Conservation (phyloP, 345 rosid species). For the Dipteronia sinensis region DNA sequence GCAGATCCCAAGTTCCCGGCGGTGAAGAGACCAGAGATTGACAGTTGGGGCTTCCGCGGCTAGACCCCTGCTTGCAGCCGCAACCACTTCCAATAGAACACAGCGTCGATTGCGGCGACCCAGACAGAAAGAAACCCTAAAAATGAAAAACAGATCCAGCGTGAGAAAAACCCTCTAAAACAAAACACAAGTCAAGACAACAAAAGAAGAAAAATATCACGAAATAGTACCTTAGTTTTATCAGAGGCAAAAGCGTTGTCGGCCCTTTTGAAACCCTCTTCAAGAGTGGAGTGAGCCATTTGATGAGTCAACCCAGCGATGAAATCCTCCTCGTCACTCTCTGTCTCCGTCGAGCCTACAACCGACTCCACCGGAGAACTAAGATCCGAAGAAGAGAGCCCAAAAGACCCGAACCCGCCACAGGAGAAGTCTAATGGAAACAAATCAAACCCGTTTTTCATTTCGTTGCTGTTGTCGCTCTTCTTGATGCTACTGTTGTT, state of each 20-base stretch:
- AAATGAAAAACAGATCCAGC: not conserved
- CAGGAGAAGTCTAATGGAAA: slow-evolving; percentile 27
- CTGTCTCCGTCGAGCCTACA: slow-evolving; percentile 57
- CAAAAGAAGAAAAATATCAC: not conserved
- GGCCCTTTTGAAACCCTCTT: slow-evolving; percentile 33
- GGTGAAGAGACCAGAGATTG: slow-evolving; percentile 34
- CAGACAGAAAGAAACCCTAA: slow-evolving; percentile 42
- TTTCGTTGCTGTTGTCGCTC: not conserved
- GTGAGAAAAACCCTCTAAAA: not conserved
- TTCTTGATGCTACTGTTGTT: not conserved
- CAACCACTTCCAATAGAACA: slow-evolving; percentile 45
- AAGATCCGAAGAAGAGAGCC: slow-evolving; percentile 42
- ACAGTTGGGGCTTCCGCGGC: slow-evolving; percentile 33
- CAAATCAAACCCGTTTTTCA: slow-evolving; percentile 16
- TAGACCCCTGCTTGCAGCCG: slow-evolving; percentile 34
- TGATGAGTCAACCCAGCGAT: slow-evolving; percentile 44
- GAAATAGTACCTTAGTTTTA: slow-evolving; percentile 37
- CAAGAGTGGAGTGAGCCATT: slow-evolving; percentile 47
- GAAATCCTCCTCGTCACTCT: slow-evolving; percentile 60
- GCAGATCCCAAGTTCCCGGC: slow-evolving; percentile 57
- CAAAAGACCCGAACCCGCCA: slow-evolving; percentile 43
- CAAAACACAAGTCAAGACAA: not conserved
- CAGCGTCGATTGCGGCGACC: slow-evolving; percentile 56
- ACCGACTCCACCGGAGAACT: slow-evolving; percentile 65
- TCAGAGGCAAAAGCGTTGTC: slow-evolving; percentile 15